Evolutionary conservation across 2,329 filamentous ascomycete genomes (phyloP).

Genomic region (Fusarium coicis): DNA sequence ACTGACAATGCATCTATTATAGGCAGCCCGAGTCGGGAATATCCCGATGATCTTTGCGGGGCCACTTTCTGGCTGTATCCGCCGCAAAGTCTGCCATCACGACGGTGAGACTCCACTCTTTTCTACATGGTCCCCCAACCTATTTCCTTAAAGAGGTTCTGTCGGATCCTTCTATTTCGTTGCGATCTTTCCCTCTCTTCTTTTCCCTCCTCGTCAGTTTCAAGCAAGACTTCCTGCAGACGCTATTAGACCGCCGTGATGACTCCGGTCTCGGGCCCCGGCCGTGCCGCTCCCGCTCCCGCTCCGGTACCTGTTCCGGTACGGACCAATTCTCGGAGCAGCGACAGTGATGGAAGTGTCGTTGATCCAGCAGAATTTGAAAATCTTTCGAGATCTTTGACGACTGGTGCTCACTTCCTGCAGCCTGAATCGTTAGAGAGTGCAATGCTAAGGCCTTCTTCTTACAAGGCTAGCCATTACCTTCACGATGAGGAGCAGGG

Average conservation of each 20-base stretch:
- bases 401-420: constrained; percentile 51
- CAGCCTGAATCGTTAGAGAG: constrained; percentile 56
- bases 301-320: constrained; percentile 37
- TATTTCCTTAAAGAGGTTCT: constrained; percentile 11
- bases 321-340: constrained; percentile 25
- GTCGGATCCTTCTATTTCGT: neutral
- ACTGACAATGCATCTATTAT: constrained; percentile 4
- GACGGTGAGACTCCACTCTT: constrained; percentile 38
- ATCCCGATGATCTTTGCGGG: constrained; percentile 29
- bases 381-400: constrained; percentile 53
- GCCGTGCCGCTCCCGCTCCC: constrained; percentile 1
- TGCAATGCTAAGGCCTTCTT: constrained; percentile 50
- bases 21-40: constrained; percentile 20
- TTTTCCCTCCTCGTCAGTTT: neutral
- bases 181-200: neutral
- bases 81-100: constrained; percentile 41
- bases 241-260: neutral
- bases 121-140: neutral
- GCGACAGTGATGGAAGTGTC: constrained; percentile 22
- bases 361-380: constrained; percentile 41
- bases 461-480: constrained; percentile 34
- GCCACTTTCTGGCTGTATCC: constrained; percentile 7
- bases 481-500: constrained; percentile 21
- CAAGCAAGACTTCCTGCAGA: neutral
- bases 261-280: constrained; percentile 20